Evolutionary conservation across 306 rosid species (phyloP), one percentile per base, ranked within the genome.

Genomic region (Glycyrrhiza uralensis): DNA sequence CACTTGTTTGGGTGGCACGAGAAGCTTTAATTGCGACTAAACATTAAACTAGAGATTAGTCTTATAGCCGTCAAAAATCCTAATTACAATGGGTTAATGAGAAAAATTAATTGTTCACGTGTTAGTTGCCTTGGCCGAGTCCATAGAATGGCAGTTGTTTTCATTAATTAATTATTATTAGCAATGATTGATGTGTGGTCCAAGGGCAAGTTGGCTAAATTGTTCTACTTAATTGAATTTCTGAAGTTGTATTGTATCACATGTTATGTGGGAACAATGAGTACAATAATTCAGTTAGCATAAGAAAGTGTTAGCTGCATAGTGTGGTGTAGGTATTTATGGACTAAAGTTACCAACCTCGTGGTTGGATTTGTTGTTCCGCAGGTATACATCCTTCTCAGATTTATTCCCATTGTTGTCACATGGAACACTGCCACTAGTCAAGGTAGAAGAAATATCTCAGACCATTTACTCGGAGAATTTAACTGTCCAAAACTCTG

Each of bases 361-460:
- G 1, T 64, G 55, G 65, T 42, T 49, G 50, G 39, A n/a, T 66
- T 76, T 59, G 15, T 77, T 41, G 58, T 67, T 51, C 38, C 15
- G 61, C 79, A 89, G 97, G 68, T 94, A 91, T 71, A 94, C 99
- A 64, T 87, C 96, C 0, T 94, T 89, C 71, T 66, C 89, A 17
- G 97, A 95, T 45, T 79, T 94, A 76, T 87, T 85, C 65, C 96
- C 99, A 15, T 61, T 91, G 82, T 76, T 94, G 80, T 85, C 97
- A 10, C 86, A 87, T 32, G 96, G 90, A 26, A 76, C 82, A 29
- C 72, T 86, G 20, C 89, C 91, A 23, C 74, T 91, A 52, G 89
- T 91, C 1, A 94, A 82, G 81, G 95, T 94, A 8, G 97, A 82
- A 70, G 99, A 94, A 76, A 85, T 94, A 69, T 94, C 97, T 23